Evolutionary conservation across 169 alveolate genomes (phyloP).

Genomic region (Plasmodium vivax): DNA sequence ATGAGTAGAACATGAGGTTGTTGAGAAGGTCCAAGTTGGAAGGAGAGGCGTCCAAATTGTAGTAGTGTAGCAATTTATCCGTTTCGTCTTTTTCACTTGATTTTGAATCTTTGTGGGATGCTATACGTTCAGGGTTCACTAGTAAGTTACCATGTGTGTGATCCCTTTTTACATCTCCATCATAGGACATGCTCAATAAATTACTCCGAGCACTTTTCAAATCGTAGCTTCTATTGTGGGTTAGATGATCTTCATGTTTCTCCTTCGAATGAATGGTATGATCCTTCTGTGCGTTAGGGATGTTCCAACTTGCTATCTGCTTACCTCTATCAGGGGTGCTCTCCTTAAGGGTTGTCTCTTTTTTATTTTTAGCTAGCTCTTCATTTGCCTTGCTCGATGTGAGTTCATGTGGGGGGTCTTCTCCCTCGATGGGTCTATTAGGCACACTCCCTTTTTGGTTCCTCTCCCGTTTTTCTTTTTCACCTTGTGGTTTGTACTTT

Average conservation of each 20-base stretch:
- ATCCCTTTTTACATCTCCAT: neutral
- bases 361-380: neutral
- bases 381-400: neutral
- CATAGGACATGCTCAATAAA: neutral
- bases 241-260: neutral
- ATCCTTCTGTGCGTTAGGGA: neutral
- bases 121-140: neutral
- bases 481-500: neutral
- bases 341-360: neutral
- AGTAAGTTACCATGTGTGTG: neutral
- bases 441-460: neutral
- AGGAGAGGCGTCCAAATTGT: neutral
- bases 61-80: neutral
- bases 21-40: neutral
- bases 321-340: neutral
- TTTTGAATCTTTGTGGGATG: neutral
- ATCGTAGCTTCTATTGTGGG: neutral
- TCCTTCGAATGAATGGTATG: neutral
- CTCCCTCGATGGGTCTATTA: neutral
- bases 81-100: neutral
- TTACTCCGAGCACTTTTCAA: neutral
- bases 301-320: neutral
- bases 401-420: neutral
- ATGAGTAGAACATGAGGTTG: slow-evolving; percentile 16
- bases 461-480: neutral